Conservation (phyloP, 106 monocot genomes). For the Dioscorea dumetorum region DNA sequence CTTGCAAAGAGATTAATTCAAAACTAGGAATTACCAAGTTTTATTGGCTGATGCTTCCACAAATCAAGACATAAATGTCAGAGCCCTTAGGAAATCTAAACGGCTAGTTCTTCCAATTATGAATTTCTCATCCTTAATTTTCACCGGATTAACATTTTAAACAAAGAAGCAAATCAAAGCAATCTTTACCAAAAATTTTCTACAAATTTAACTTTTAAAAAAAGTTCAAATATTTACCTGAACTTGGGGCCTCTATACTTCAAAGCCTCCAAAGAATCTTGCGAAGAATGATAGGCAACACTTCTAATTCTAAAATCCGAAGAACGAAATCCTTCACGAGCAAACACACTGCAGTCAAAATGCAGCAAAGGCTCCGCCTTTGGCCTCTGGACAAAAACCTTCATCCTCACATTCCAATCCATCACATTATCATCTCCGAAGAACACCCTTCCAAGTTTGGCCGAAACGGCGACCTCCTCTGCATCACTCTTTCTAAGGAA, state of each 20-base stretch:
- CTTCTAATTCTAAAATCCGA: slow-evolving; percentile 28
- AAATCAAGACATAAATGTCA: too few species aligned
- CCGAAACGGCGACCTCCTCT: slow-evolving; percentile 40
- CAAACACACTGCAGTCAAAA: slow-evolving; percentile 46
- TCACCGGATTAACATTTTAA: too few species aligned
- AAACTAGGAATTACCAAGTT: too few species aligned
- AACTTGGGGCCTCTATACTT: slow-evolving; percentile 27
- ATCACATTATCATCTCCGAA: slow-evolving; percentile 14
- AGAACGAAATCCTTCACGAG: background rate
- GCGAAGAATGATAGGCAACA: slow-evolving; percentile 19
- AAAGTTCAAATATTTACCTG: slow-evolving; percentile 19
- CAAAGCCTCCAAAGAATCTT: background rate
- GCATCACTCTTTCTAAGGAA: slow-evolving; percentile 20
- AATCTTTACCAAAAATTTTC: too few species aligned
- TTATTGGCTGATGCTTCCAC: too few species aligned
- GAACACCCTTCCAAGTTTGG: slow-evolving; percentile 25
- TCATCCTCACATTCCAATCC: slow-evolving; percentile 35
- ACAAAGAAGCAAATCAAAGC: too few species aligned
- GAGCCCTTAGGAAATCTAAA: too few species aligned
- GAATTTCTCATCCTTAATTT: too few species aligned
- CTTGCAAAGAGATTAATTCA: too few species aligned
- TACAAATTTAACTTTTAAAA: too few species aligned
- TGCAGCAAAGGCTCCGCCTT: slow-evolving; percentile 25
- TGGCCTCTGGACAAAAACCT: slow-evolving; percentile 43
- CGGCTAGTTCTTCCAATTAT: too few species aligned